A percentile compares a stretch with the other conserved stretches of the same genome.
These are phyloP conservation scores for Boletus rex-veris DNA, from an alignment of 768 basidiomycete species.

Conservation along the genomic window DNA sequence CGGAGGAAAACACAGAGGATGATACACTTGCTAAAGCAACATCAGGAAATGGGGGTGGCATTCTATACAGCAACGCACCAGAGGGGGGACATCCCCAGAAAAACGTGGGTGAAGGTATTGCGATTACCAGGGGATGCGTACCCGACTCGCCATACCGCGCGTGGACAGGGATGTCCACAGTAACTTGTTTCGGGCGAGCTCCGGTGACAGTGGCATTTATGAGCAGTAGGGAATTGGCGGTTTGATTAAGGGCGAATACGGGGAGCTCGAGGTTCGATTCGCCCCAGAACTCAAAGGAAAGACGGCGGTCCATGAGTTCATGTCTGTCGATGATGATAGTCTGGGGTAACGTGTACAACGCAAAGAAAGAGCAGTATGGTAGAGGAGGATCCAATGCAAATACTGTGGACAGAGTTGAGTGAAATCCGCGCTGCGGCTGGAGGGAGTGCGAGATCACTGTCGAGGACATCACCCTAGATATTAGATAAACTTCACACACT, in stretches of 20 bases:
- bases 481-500: background rate
- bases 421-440: slow-evolving; percentile 26
- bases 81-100: slow-evolving; percentile 33
- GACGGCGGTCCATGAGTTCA: slow-evolving; percentile 36
- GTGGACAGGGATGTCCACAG: slow-evolving; percentile 41
- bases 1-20: slow-evolving; percentile 8
- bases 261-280: slow-evolving; percentile 43
- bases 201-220: slow-evolving; percentile 23
- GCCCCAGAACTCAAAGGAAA: slow-evolving; percentile 36
- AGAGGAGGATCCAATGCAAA: slow-evolving; percentile 12
- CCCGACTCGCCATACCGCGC: slow-evolving; percentile 39
- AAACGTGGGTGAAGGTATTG: slow-evolving; percentile 25
- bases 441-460: slow-evolving; percentile 18
- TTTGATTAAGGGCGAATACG: slow-evolving; percentile 32
- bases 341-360: slow-evolving; percentile 37
- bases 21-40: slow-evolving; percentile 1
- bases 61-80: slow-evolving; percentile 15
- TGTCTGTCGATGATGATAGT: slow-evolving; percentile 43
- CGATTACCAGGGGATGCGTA: slow-evolving; percentile 17
- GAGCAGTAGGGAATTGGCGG: slow-evolving; percentile 30
- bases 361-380: slow-evolving; percentile 28
- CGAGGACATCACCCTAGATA: slow-evolving; percentile 9
- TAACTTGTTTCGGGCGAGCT: slow-evolving; percentile 6
- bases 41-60: slow-evolving; percentile 4
- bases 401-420: slow-evolving; percentile 28